Evolutionary conservation across 2,329 filamentous ascomycete genomes (phyloP), one percentile per base, ranked within the genome.

Genomic region (Pyrenochaeta sp.): DNA sequence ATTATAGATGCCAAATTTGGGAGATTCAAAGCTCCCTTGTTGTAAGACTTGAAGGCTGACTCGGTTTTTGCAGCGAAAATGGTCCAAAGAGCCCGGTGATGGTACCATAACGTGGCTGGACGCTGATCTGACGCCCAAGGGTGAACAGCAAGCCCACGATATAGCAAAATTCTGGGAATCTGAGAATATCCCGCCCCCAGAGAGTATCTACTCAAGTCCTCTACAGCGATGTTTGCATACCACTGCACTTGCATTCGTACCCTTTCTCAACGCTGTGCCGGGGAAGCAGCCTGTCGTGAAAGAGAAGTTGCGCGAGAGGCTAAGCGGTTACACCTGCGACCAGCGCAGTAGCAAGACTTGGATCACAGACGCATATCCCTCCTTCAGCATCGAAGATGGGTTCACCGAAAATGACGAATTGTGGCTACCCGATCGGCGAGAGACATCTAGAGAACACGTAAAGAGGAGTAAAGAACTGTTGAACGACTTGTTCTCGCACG

Each of bases 321-420:
- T 89, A 52, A 85, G 82, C 49, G 82, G 85, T 33, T 87, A 89
- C 65, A 88, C 86, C 1, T 90, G 87, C 68, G 85, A 90, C 71
- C 79, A 82, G 32, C 79, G 87, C 9, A 82, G 80, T 10, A 81
- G 74, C 58, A 81, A 78, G 62, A 78, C 80, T 1, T 78, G 80
- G 52, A 84, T 89, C 52, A 68, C 73, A 7, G 57, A 71, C 2
- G 71, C 78, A 0, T 82, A 83, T 37, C 84, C 84, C 0, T 65
- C 61, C 0, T 86, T 82, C 61, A 55, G 60, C 4, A 82, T 89
- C 42, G 87, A 89, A 70, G 62, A 70, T 0, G 83, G 82, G 0
- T 89, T 90, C 63, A 66, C 77, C 0, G 85, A 89, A 67, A 43
- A 80, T 1, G 84, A 86, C 63, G 68, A 75, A 32, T 66, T 85